Evolutionary conservation across 2,329 filamentous ascomycete genomes (phyloP).

Genomic region (Aspergillus carbonarius): DNA sequence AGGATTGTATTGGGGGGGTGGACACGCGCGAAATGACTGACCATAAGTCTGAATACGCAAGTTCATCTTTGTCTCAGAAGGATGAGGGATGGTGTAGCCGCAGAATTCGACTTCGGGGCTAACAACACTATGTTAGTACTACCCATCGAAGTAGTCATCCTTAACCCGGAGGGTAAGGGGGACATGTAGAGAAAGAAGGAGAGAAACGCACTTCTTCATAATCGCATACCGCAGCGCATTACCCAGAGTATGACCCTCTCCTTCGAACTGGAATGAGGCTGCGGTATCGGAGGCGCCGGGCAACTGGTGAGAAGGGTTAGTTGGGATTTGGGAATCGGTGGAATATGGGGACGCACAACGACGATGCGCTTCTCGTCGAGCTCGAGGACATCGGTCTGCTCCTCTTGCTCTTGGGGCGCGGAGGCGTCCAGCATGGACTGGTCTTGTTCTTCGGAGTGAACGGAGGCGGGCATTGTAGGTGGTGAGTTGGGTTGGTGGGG

Average conservation of each 20-base stretch:
- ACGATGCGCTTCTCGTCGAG: conserved; percentile 57
- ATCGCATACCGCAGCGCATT: conserved; percentile 94
- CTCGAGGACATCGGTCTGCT: conserved; percentile 23
- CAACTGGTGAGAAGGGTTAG: conserved; percentile 54
- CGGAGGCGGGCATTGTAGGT: conserved; percentile 37
- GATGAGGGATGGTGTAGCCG: conserved; percentile 96
- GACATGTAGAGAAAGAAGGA: background rate
- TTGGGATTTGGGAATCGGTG: background rate
- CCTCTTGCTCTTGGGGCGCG: conserved; percentile 34
- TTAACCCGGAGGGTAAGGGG: background rate
- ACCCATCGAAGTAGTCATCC: no score
- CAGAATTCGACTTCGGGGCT: conserved; percentile 97
- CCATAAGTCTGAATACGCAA: conserved; percentile 95
- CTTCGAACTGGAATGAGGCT: conserved; percentile 90
- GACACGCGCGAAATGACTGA: no score
- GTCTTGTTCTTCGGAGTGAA: conserved; percentile 41
- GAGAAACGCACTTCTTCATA: conserved; percentile 83
- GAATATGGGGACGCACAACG: conserved; percentile 52
- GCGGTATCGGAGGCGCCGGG: conserved; percentile 81
- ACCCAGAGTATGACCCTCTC: conserved; percentile 92
- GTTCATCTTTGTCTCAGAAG: conserved; percentile 95
- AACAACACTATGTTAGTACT: conserved; percentile 12
- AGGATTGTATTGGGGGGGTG: no score
- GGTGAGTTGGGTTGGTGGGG: background rate
- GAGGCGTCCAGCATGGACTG: conserved; percentile 44